phyloP scores from a whole-genome alignment of 345 rosid genomes.

The Combretum micranthum region DNA sequence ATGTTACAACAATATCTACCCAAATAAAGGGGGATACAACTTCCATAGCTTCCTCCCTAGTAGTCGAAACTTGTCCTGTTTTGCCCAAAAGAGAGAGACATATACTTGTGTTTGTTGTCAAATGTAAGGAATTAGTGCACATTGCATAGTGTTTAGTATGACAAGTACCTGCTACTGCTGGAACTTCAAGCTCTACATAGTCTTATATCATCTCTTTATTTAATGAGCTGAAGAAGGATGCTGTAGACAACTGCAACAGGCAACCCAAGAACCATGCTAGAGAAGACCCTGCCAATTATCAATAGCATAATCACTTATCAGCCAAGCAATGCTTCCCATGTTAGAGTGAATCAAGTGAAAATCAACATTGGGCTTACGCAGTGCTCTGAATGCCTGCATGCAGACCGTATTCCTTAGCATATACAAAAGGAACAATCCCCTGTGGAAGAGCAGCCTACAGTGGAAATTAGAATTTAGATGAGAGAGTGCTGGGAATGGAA shows the following conservation, averaged over 20 bases:
- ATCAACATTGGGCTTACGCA: conserved; percentile 35
- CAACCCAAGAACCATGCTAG: conserved; percentile 41
- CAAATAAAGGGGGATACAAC: no score
- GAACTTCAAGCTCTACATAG: no score
- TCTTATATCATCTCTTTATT: no score
- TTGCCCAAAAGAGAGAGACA: no score
- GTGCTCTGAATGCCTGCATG: conserved; percentile 70
- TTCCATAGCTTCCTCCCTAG: no score
- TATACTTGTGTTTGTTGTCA: no score
- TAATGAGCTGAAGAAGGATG: conserved; percentile 10
- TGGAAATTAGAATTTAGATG: not conserved
- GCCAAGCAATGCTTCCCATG: not conserved
- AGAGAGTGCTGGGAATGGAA: not conserved
- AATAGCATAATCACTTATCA: not conserved
- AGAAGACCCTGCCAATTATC: conserved; percentile 29
- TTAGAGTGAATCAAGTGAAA: not conserved
- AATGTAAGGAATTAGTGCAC: no score
- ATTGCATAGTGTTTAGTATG: no score
- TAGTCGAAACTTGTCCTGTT: no score
- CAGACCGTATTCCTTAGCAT: conserved; percentile 61
- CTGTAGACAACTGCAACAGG: conserved; percentile 41
- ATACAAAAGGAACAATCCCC: conserved; percentile 62
- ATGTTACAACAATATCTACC: no score
- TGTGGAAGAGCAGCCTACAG: conserved; percentile 74
- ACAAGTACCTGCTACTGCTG: no score